Percentiles rank a stretch among this genome's conserved stretches.
These are phyloP conservation scores for Rhododendron vialii DNA, from an alignment of 148 eudicot species.

Conservation along the genomic window DNA sequence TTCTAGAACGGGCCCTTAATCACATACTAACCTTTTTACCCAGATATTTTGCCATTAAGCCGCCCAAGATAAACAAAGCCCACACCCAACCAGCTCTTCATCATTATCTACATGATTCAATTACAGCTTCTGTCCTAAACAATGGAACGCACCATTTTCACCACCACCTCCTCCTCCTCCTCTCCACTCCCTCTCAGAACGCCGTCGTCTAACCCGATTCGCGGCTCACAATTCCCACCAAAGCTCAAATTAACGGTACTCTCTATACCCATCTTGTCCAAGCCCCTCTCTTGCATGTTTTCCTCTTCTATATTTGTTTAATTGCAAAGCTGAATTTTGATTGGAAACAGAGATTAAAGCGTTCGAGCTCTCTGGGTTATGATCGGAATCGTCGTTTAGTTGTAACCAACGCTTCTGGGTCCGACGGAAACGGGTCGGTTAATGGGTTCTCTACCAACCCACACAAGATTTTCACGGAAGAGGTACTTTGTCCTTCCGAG, in stretches of 20 bases:
- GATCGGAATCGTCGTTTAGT: constrained; percentile 19
- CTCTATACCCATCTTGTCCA: background rate
- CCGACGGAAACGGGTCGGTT: constrained; percentile 39
- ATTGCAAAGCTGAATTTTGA: background rate
- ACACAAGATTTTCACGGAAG: constrained; percentile 60
- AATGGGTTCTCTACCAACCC: constrained; percentile 50
- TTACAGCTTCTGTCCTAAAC: background rate
- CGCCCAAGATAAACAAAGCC: background rate
- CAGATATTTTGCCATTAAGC: background rate
- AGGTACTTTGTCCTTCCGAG: constrained; percentile 35
- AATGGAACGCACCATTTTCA: constrained; percentile 63
- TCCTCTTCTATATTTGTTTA: background rate
- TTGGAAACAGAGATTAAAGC: constrained; percentile 38
- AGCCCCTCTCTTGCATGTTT: background rate
- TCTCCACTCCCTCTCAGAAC: constrained; percentile 33
- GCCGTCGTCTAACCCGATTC: constrained; percentile 34
- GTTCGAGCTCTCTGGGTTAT: constrained; percentile 24
- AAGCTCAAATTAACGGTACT: constrained; percentile 44
- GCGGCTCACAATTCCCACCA: constrained; percentile 26
- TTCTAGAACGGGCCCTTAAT: too few relatives aligned
- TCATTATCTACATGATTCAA: constrained; percentile 2
- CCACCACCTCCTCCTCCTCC: constrained; percentile 22
- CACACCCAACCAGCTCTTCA: background rate
- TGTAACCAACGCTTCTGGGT: constrained; percentile 47
- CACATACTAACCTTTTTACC: background rate